These are phyloP conservation scores for Selaginella tamariscina DNA, from an alignment of 75 land plant genomes.

Conservation along the genomic window DNA sequence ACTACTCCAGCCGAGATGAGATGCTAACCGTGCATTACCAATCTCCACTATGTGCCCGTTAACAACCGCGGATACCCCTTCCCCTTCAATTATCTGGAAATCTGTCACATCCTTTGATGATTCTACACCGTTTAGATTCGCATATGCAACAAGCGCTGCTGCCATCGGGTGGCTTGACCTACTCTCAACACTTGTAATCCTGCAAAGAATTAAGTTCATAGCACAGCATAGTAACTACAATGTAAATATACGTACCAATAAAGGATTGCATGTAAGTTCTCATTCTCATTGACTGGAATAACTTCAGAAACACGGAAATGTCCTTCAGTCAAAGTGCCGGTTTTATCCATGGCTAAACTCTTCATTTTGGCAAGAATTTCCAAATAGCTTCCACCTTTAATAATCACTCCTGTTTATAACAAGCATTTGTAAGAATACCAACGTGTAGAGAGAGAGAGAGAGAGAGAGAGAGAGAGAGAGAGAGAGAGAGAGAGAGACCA, in stretches of 20 bases:
- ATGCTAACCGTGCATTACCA: slow-evolving; percentile 62
- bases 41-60: slow-evolving; percentile 49
- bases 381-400: slow-evolving; percentile 76
- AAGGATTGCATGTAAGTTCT: slow-evolving; percentile 26
- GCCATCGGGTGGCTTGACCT: slow-evolving; percentile 95
- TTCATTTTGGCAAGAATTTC: slow-evolving; percentile 54
- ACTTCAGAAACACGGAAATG: slow-evolving; percentile 57
- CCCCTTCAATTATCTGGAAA: slow-evolving; percentile 55
- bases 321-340: slow-evolving; percentile 87
- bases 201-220: slow-evolving; percentile 14
- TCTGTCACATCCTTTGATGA: slow-evolving; percentile 46
- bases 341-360: slow-evolving; percentile 77
- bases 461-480: too few relatives aligned
- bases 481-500: too few relatives aligned
- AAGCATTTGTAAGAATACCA: too few relatives aligned
- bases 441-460: too few relatives aligned
- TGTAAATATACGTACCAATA: slow-evolving; percentile 52
- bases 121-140: slow-evolving; percentile 28
- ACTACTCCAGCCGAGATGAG: slow-evolving; percentile 38
- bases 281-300: slow-evolving; percentile 21
- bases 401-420: too few relatives aligned
- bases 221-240: not conserved
- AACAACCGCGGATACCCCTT: slow-evolving; percentile 62
- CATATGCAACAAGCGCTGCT: slow-evolving; percentile 60
- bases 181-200: slow-evolving; percentile 79